Base-by-base conservation (phyloP, 192 early-diverging fungal species). In the Pilobolus umbonatus region DNA sequence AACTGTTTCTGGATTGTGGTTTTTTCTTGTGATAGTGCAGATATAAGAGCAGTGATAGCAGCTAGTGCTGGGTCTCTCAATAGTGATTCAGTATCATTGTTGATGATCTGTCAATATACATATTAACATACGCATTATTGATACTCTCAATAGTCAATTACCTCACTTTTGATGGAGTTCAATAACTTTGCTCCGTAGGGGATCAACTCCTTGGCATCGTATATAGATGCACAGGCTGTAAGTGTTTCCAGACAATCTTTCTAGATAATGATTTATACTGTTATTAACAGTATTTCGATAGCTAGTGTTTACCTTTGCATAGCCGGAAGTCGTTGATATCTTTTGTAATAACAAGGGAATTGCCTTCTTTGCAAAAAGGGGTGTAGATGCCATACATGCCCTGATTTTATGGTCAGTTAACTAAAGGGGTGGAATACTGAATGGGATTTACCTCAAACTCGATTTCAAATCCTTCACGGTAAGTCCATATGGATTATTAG, bases 401-500 rank as follows among this genome's bases (percentile, higher is more conserved):
- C 81, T 84, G 30, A 38, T 25, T 49, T 25, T n/a, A 28, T 5
- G 5, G 15, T 15, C 3, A 6, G 25, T 2, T 49, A n/a, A 48
- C 12, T 28, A 48, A 48, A 21, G n/a, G n/a, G n/a, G n/a, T n/a
- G n/a, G n/a, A n/a, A n/a, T n/a, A n/a, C n/a, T n/a, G n/a, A n/a
- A n/a, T n/a, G n/a, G n/a, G n/a, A n/a, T n/a, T 42, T 62, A 74
- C 79, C 87, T 81, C 29, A 99, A 69, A 15, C 81, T 82, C 11
- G 71, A 32, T 75, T 97, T 96, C 26, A 99, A 72, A 76, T 94
- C 81, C 29, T 94, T 93, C 14, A 95, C 77, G 21, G 98, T 92
- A 39, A 99, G 93, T 14, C 92, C 92, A 50, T 92, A 90, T 8
- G 91, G 85, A 78, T 99, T 95, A 69, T 93, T 90, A 5, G 93